Percentiles rank a stretch among this genome's conserved stretches.
Conservation (phyloP, 2,329 filamentous ascomycete genomes). For the Xylariomycetidae sp. region DNA sequence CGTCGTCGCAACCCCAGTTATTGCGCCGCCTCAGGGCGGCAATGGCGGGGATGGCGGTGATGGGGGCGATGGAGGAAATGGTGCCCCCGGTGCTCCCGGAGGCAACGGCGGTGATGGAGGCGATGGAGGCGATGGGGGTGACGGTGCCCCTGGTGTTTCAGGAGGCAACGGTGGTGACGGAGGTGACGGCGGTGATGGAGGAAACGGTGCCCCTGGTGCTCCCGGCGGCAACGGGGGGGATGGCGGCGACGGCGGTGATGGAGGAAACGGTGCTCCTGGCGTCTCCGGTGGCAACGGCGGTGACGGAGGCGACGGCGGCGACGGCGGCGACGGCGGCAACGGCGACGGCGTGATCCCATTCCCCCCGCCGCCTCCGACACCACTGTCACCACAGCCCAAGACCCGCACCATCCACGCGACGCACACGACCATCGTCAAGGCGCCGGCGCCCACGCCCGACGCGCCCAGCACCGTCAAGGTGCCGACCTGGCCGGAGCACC, state of each 20-base stretch:
- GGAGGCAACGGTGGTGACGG: not conserved
- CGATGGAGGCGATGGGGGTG: constrained; percentile 3
- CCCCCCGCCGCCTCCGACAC: too few species aligned
- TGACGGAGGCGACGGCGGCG: not conserved
- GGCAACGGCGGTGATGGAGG: constrained; percentile 1
- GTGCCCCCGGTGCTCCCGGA: not conserved
- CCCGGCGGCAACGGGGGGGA: not conserved
- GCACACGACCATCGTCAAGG: not conserved
- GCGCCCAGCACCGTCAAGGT: not conserved
- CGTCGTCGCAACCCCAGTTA: too few species aligned
- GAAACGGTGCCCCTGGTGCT: not conserved
- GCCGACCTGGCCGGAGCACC: not conserved
- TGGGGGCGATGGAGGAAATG: constrained; percentile 1
- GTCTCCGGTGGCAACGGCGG: not conserved
- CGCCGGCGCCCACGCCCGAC: not conserved
- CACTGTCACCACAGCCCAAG: not conserved
- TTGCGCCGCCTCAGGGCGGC: not conserved
- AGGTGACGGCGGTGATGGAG: not conserved
- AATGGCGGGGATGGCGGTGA: constrained; percentile 3
- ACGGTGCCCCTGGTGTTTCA: constrained; percentile 1
- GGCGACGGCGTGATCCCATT: too few species aligned
- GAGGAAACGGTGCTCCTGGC: not conserved
- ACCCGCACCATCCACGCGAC: not conserved
- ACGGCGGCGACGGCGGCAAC: not conserved
- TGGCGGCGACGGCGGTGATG: not conserved